A percentile compares a stretch with the other conserved stretches of the same genome.
phyloP scores from a whole-genome alignment of 1,284 basidiomycete genomes.

The Ceratobasidium sp. region DNA sequence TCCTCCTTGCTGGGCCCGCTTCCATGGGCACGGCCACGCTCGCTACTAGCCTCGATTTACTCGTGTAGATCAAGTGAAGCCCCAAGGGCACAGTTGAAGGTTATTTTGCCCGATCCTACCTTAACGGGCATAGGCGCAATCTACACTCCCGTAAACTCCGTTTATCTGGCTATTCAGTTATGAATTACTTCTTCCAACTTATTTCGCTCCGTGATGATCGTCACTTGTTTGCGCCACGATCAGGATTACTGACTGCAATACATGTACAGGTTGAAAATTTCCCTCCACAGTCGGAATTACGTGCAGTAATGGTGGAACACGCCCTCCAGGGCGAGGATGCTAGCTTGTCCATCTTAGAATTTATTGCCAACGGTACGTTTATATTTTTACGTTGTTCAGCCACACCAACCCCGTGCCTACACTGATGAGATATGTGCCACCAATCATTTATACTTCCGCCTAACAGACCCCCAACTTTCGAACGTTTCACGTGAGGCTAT shows the following conservation, averaged over 20 bases:
- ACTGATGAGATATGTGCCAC: neutral
- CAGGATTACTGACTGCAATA: neutral
- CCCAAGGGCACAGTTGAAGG: neutral
- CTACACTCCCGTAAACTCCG: neutral
- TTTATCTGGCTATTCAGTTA: slow-evolving; percentile 2
- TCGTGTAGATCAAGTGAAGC: neutral
- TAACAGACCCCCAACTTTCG: slow-evolving; percentile 60
- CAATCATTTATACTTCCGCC: neutral
- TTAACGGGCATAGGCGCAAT: neutral
- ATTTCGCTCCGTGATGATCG: neutral
- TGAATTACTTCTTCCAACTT: neutral
- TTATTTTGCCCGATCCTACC: neutral
- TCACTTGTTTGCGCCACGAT: neutral
- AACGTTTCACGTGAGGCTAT: slow-evolving; percentile 74
- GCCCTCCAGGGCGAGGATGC: slow-evolving; percentile 93
- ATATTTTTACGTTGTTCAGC: no score
- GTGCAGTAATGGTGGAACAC: slow-evolving; percentile 96
- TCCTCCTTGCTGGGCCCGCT: neutral
- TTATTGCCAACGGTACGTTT: slow-evolving; percentile 79
- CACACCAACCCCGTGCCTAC: neutral
- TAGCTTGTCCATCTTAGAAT: slow-evolving; percentile 84
- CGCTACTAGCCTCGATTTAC: neutral
- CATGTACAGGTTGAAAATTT: slow-evolving; percentile 79
- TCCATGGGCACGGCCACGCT: neutral
- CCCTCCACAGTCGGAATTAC: slow-evolving; percentile 86